Evolutionary conservation across 164 flowering plant species (phyloP).

Genomic region (Stephania yunnanensis): DNA sequence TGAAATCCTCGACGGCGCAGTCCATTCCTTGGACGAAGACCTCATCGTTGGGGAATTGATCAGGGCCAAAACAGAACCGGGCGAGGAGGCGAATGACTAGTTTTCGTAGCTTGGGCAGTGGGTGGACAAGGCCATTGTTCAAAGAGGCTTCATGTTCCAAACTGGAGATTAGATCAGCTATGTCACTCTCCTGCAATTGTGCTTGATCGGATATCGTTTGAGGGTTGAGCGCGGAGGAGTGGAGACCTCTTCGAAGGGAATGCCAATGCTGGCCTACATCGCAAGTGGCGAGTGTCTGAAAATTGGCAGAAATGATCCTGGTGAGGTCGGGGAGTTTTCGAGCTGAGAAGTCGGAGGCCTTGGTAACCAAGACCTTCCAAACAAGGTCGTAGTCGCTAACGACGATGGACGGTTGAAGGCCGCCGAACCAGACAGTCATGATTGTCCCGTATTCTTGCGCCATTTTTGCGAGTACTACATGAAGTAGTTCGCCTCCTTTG

Average conservation of each 20-base stretch:
- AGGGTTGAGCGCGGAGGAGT: conserved; percentile 5
- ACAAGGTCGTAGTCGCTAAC: conserved; percentile 12
- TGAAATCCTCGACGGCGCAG: conserved; percentile 6
- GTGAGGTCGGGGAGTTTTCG: conserved; percentile 2
- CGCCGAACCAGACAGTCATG: conserved; percentile 14
- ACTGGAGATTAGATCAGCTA: not conserved
- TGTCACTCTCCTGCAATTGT: conserved; percentile 11
- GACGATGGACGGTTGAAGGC: conserved; percentile 7
- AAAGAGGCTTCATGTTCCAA: conserved; percentile 10
- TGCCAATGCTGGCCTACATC: conserved; percentile 12
- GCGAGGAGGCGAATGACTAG: not conserved
- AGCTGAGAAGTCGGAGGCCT: conserved; percentile 6
- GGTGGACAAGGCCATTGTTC: conserved; percentile 14
- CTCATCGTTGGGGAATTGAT: not conserved
- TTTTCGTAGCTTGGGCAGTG: conserved; percentile 8
- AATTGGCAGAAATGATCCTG: conserved; percentile 2
- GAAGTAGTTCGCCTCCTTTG: conserved; percentile 1
- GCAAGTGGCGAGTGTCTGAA: conserved; percentile 10
- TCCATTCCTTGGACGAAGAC: conserved; percentile 11
- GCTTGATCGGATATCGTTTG: conserved; percentile 7
- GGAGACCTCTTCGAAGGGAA: conserved; percentile 13
- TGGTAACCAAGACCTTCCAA: conserved; percentile 17
- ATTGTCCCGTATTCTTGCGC: conserved; percentile 9
- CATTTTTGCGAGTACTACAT: conserved; percentile 10
- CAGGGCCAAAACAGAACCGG: not conserved